Base-by-base conservation (phyloP, 2,329 filamentous ascomycete genomes). In the Xylariaceae sp. region DNA sequence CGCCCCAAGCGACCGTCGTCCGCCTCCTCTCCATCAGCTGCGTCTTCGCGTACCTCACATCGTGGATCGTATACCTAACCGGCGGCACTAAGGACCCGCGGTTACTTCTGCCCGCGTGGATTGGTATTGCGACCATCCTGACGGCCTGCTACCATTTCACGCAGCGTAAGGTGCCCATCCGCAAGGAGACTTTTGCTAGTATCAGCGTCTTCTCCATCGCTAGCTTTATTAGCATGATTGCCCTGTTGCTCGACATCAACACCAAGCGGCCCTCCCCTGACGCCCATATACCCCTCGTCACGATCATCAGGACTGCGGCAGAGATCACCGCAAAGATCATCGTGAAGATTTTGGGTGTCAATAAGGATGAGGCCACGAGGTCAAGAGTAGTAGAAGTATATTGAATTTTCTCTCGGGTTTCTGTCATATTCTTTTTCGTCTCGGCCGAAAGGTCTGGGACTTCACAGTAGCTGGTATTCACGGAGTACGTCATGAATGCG, bases 181-280 rank as follows among this genome's bases (percentile, higher is more conserved):
- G 87, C 69, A 90, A 89, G 69, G 88, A 91, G 75, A 92, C 88
- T 0, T 85, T 86, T 51, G 88, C 88, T 8, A 89, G 88, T n/a
- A 82, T 92, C 64, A 85, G 86, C 66, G 86, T 91, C 64, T 89
- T 92, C 70, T 90, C 87, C 55, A 84, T 89, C 63, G 86, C 88
- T 44, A 89, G 86, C 74, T 91, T 89, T 74, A 81, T 90, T 67
- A 90, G 84, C 74, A 89, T 92, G 85, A 81, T 85, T 56, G 82
- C 82, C 9, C 74, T 92, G 54, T 78, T 92, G 17, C 74, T 84
- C 8, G 86, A 90, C 70, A 79, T 89, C 57, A 86, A 91, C 71
- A 73, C 82, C 58, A 82, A 81, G 60, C 79, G 84, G 30, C 77
- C 82, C 57, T 82, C 86, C 63, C 85, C 87, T 69, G 80, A 83